These are phyloP conservation scores for Colletotrichum higginsianum DNA, from an alignment of 2,329 filamentous ascomycete genomes.

Conservation along the genomic window DNA sequence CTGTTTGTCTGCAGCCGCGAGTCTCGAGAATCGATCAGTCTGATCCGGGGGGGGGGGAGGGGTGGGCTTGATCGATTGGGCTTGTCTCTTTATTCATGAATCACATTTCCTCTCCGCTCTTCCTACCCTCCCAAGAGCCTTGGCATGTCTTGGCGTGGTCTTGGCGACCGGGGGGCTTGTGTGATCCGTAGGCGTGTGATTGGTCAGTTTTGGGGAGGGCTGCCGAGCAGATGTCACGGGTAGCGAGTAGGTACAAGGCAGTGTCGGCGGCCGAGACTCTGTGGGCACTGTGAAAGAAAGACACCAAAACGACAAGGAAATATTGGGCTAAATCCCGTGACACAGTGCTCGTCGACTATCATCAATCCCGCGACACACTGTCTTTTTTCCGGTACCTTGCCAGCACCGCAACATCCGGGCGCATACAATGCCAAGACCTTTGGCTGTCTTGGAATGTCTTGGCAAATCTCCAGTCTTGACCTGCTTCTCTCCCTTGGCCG, in stretches of 20 bases:
- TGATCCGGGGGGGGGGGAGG: slow-evolving; percentile 22
- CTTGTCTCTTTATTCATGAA: slow-evolving; percentile 42
- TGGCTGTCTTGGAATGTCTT: slow-evolving; percentile 41
- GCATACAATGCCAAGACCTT: slow-evolving; percentile 42
- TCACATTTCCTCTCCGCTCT: slow-evolving; percentile 43
- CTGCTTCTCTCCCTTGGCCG: slow-evolving; percentile 32
- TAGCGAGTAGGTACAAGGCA: slow-evolving; percentile 25
- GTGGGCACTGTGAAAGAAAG: not conserved
- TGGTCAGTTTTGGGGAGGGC: slow-evolving; percentile 32
- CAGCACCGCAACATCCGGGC: slow-evolving; percentile 42
- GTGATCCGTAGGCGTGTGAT: slow-evolving; percentile 25
- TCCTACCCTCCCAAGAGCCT: slow-evolving; percentile 39
- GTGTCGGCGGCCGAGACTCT: too few species aligned
- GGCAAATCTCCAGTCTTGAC: slow-evolving; percentile 41
- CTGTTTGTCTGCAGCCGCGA: slow-evolving; percentile 31
- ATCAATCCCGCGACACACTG: not conserved
- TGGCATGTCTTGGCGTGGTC: slow-evolving; percentile 41
- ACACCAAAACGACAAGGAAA: accelerated
- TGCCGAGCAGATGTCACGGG: slow-evolving; percentile 39
- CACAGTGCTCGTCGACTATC: not conserved
- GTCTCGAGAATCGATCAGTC: slow-evolving; percentile 19
- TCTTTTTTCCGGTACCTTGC: slow-evolving; percentile 12
- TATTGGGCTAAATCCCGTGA: not conserved
- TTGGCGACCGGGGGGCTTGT: slow-evolving; percentile 38
- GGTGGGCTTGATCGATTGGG: slow-evolving; percentile 27